Conservation (phyloP, 139 green algal species). For the Chlorella sorokiniana region DNA sequence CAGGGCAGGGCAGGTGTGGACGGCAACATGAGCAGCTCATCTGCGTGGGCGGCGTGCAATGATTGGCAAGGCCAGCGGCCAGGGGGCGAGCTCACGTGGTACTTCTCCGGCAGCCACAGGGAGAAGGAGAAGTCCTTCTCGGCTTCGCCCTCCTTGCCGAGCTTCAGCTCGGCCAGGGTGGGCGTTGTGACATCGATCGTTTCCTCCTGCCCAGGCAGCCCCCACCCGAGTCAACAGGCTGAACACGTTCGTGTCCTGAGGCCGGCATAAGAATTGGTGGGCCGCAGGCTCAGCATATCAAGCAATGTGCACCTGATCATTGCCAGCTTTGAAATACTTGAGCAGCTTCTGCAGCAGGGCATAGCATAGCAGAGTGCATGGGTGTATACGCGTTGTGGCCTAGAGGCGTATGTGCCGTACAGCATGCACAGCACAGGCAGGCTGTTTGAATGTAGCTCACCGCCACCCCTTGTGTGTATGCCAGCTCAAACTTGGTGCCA, state of each 20-base stretch:
- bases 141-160: background rate
- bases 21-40: too few species aligned
- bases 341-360: constrained; percentile 11
- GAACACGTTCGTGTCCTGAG: too few species aligned
- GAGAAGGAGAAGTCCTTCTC: constrained; percentile 24
- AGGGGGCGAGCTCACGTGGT: constrained; percentile 1
- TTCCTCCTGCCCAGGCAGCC: background rate
- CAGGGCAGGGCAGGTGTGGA: background rate
- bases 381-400: background rate
- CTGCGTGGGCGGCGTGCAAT: too few species aligned
- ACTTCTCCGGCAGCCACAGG: constrained; percentile 21
- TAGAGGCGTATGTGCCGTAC: background rate
- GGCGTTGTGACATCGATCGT: constrained; percentile 33
- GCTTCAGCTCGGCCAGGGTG: constrained; percentile 29
- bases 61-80: background rate
- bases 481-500: constrained; percentile 32
- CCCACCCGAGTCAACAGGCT: background rate
- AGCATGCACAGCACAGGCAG: background rate
- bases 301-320: background rate
- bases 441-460: background rate
- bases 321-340: constrained; percentile 42
- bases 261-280: too few species aligned
- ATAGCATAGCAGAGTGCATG: background rate
- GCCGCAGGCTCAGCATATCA: too few species aligned
- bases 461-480: constrained; percentile 29